These are phyloP conservation scores for Saccharomyces mikatae DNA, from an alignment of 805 yeast genomes.

Conservation along the genomic window DNA sequence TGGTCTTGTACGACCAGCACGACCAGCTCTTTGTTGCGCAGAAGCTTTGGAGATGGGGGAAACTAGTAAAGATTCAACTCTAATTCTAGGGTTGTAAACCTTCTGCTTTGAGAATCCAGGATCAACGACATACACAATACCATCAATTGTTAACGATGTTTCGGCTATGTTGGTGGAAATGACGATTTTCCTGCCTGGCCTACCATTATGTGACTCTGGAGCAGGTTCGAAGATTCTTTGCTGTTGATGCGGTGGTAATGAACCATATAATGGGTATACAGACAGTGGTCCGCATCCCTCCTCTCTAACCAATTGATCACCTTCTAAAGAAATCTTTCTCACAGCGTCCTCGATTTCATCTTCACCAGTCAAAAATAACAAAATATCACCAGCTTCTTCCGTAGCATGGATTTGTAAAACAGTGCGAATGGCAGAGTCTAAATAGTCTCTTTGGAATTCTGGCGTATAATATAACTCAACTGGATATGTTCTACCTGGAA, in stretches of 20 bases:
- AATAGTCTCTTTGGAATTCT: slow-evolving; percentile 88
- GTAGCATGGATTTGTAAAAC: slow-evolving; percentile 95
- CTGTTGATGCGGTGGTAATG: slow-evolving; percentile 92
- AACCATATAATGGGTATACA: slow-evolving; percentile 92
- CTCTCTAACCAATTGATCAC: slow-evolving; percentile 81
- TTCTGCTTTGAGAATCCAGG: slow-evolving; percentile 97
- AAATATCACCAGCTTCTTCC: slow-evolving; percentile 85
- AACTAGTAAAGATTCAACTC: slow-evolving; percentile 89
- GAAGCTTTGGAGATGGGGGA: slow-evolving; percentile 96
- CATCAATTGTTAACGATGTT: slow-evolving; percentile 94
- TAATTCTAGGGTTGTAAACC: slow-evolving; percentile 89
- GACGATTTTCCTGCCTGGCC: slow-evolving; percentile 92
- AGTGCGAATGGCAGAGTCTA: slow-evolving; percentile 91
- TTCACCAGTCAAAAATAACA: slow-evolving; percentile 87
- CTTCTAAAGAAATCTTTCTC: slow-evolving; percentile 77
- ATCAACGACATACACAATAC: slow-evolving; percentile 93
- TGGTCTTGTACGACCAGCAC: slow-evolving; percentile 99
- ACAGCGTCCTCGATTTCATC: slow-evolving; percentile 98
- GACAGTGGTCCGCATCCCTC: slow-evolving; percentile 81
- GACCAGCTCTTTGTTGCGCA: slow-evolving; percentile 98
- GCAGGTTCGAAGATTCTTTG: slow-evolving; percentile 91
- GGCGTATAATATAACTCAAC: slow-evolving; percentile 96
- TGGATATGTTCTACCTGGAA: slow-evolving; percentile 96
- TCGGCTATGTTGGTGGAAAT: slow-evolving; percentile 94
- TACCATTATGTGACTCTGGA: slow-evolving; percentile 62